Evolutionary conservation across 805 yeast species (phyloP), one percentile per base, ranked within the genome.

Genomic region (Candida dajiaensis): DNA sequence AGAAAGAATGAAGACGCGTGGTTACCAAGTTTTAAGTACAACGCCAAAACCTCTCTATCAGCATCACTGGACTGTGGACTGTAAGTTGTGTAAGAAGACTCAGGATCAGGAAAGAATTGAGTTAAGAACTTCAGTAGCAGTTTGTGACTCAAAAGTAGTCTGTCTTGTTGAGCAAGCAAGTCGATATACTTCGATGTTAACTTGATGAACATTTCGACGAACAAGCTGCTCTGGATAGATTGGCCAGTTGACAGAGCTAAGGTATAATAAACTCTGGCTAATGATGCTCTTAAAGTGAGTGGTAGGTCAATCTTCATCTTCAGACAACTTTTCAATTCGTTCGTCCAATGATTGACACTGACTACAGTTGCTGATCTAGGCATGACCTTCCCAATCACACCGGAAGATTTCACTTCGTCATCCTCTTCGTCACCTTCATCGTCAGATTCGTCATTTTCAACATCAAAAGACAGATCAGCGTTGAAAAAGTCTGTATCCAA

Each of bases 241-340:
- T 88, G 96, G 7, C 94, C 89, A 37, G 88, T 76, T 2, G 84
- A 78, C 23, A 89, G 66, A 35, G 87, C 73, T 22, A 94, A 70
- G 16, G 85, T 78, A 57, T 80, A 89, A 60, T 79, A 90, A 2
- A 87, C 85, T 46, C 71, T 70, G 1, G 88, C 80, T 38, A 92
- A 70, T 1, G 77, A 68, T 20, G 80, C 72, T 45, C 89, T 74
- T 41, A 82, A 64, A 2, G 71, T 53, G 12, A 88, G 55, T 0
- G 99, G 97, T 68, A 92, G 73, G 44, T 84, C 85, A 56, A 85
- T 80, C 56, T 87, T 86, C 80, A 85, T 82, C 55, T 77, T 77
- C 45, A 89, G 63, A 77, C 96, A 84, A 37, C 84, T 82, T 43
- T 79, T 76, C 51, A 92, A 72, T 62, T 89, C 97, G 45, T 84